phyloP scores from a whole-genome alignment of 2,329 filamentous ascomycete genomes.

The Plenodomus biglobosus region DNA sequence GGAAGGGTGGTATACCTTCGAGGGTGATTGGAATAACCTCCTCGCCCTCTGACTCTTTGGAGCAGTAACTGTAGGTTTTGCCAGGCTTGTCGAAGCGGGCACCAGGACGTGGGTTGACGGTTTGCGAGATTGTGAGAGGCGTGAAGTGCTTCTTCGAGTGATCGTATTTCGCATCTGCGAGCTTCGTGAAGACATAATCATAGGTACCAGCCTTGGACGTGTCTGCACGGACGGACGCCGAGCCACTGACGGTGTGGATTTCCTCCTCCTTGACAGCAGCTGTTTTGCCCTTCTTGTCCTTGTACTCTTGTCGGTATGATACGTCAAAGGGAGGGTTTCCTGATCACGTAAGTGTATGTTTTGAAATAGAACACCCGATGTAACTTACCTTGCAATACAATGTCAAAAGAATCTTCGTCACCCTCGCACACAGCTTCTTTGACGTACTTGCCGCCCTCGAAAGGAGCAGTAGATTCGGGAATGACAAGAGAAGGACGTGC shows the following conservation, averaged over 20 bases:
- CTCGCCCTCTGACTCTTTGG: conserved; percentile 76
- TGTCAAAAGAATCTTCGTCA: conserved; percentile 84
- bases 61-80: conserved; percentile 94
- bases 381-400: conserved; percentile 71
- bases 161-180: conserved; percentile 85
- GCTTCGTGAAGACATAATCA: conserved; percentile 79
- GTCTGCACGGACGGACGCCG: conserved; percentile 81
- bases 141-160: conserved; percentile 66
- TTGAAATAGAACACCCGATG: neutral
- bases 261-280: conserved; percentile 63
- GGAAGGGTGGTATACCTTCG: conserved; percentile 82
- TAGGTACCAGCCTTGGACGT: conserved; percentile 81
- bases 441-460: conserved; percentile 58
- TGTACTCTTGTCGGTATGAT: conserved; percentile 77
- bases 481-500: conserved; percentile 73
- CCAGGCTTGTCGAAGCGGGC: conserved; percentile 83
- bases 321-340: conserved; percentile 79
- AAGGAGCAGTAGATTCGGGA: conserved; percentile 62
- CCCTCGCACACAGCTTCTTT: conserved; percentile 91
- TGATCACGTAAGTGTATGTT: conserved; percentile 40
- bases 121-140: conserved; percentile 74
- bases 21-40: conserved; percentile 87
- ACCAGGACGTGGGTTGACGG: conserved; percentile 78
- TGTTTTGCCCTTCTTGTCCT: conserved; percentile 64
- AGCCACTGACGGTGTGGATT: conserved; percentile 74